These are phyloP conservation scores for Pilatotrama ljubarskyi DNA, from an alignment of 768 basidiomycete species.

Conservation along the genomic window DNA sequence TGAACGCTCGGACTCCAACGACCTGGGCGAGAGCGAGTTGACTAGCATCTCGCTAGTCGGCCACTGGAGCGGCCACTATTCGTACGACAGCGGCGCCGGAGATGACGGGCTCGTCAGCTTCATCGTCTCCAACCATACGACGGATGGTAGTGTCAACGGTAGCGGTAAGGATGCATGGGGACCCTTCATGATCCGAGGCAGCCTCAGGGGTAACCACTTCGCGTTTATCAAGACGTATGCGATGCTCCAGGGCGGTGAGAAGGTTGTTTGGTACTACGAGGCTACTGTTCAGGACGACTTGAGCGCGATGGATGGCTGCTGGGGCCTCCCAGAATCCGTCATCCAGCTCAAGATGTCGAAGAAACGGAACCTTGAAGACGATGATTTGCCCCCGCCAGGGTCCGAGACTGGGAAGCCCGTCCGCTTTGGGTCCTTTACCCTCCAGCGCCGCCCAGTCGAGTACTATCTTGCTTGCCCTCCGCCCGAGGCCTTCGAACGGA, in stretches of 20 bases:
- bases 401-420: background rate
- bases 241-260: background rate
- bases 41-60: background rate
- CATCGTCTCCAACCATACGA: background rate
- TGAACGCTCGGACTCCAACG: background rate
- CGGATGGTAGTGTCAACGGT: background rate
- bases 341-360: background rate
- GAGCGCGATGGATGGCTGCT: background rate
- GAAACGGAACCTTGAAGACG: background rate
- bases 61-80: conserved; percentile 8
- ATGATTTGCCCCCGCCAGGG: background rate
- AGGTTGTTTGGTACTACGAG: conserved; percentile 4
- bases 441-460: conserved; percentile 8
- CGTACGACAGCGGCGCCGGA: background rate
- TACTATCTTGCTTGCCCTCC: conserved; percentile 4
- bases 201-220: background rate
- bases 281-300: background rate
- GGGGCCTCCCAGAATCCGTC: background rate
- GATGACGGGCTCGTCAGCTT: conserved; percentile 1
- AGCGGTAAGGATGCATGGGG: conserved; percentile 5
- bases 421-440: background rate
- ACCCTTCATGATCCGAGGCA: conserved; percentile 1
- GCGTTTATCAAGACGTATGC: background rate
- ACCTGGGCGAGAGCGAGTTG: background rate
- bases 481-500: background rate